Base-by-base conservation (phyloP, 129 eudicot genomes). In the Mikania micrantha region DNA sequence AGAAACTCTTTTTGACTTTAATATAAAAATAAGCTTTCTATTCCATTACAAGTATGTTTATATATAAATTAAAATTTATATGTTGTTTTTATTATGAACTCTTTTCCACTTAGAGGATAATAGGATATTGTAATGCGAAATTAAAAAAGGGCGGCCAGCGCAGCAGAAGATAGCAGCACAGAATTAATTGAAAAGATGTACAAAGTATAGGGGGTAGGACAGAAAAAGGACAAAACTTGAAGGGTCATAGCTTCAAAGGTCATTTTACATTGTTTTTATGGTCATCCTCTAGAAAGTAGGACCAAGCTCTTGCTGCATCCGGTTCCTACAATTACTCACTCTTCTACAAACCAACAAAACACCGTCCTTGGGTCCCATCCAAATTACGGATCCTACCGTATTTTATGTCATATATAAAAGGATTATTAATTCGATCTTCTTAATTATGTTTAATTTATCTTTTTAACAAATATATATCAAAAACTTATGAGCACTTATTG, bases 171-270 rank as follows among this genome's bases (percentile, higher is more conserved):
- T 40, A 15, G 34, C 35, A 73, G 72, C 78, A 74, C 66, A 25
- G 22, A 64, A 52, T 74, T 39, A 63, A 74, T 64, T 74, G 66
- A 39, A 52, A 39, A 29, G 56, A 50, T 63, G 66, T 64, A 74
- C 45, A 74, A 74, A 64, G 78, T 42, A 52, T 74, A 74, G 66
- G 72, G 71, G 58, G 78, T 38, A 73, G 71, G 72, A 54, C 58
- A 73, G 50, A 36, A 50, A 49, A 73, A 73, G 57, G 78, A 50
- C 78, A 73, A 63, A 73, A 52, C 54, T 64, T 72, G 53, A 45
- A 66, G 64, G 60, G 78, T 41, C 54, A 63, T 63, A 49, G 56
- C 64, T 63, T 62, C 64, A 50, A 49, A 47, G 9, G 45, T 45
- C 40, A 61, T 11, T 47, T 34, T 61, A 73, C 34, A 49, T n/a